Evolutionary conservation across 164 flowering plant species (phyloP).

Genomic region (Amborella trichopoda): DNA sequence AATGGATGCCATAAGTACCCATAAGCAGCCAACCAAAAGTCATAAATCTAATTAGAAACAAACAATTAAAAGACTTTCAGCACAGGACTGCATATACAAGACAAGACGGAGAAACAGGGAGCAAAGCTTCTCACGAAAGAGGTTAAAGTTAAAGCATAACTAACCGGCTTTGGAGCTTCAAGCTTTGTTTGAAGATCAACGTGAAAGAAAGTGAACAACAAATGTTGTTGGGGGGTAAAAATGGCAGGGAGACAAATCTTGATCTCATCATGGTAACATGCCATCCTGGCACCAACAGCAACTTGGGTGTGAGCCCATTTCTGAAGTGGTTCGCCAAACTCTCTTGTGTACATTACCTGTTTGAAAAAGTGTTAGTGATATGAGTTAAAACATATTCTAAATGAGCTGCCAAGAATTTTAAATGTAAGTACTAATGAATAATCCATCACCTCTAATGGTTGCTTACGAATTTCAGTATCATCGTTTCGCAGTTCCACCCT

Average conservation of each 20-base stretch:
- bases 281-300: constrained; percentile 80
- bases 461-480: constrained; percentile 68
- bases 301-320: constrained; percentile 92
- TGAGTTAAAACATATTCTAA: constrained; percentile 2
- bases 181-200: constrained; percentile 90
- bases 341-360: constrained; percentile 84
- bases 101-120: too few species aligned
- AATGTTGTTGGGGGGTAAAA: constrained; percentile 81
- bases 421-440: not conserved
- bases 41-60: too few species aligned
- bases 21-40: too few species aligned
- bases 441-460: constrained; percentile 71
- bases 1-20: too few species aligned
- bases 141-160: too few species aligned
- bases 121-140: too few species aligned
- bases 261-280: constrained; percentile 90
- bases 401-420: not conserved
- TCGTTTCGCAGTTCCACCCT: constrained; percentile 85
- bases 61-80: too few species aligned
- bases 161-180: constrained; percentile 96
- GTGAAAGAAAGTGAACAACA: constrained; percentile 84
- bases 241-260: constrained; percentile 79
- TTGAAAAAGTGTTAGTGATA: constrained; percentile 4
- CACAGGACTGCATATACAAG: too few species aligned
- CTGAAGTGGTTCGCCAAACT: constrained; percentile 50